Conservation (phyloP, 306 rosid genomes). For the Mimosa pudica region DNA sequence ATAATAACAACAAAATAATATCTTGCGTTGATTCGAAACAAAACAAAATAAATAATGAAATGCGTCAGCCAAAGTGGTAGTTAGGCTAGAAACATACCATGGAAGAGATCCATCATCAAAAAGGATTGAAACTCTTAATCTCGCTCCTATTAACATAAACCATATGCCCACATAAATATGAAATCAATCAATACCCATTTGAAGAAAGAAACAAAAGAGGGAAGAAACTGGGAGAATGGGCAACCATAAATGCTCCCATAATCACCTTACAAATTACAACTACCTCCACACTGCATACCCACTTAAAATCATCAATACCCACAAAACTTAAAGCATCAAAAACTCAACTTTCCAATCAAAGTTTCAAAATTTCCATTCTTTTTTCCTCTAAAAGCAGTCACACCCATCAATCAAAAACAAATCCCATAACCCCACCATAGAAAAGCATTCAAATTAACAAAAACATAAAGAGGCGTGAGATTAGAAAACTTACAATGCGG, state of each 20-base stretch:
- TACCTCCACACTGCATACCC: constrained; percentile 51
- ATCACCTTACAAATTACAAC: no score
- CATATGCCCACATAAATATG: neutral
- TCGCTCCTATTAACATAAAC: constrained; percentile 35
- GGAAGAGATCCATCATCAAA: constrained; percentile 49
- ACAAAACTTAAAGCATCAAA: neutral
- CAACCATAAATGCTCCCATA: neutral
- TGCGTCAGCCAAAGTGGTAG: neutral
- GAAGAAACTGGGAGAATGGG: neutral
- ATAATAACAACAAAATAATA: neutral
- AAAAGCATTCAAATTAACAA: no score
- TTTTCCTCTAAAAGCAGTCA: constrained; percentile 22
- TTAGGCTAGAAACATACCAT: constrained; percentile 36
- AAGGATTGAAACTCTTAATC: constrained; percentile 51
- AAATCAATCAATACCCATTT: constrained; percentile 26
- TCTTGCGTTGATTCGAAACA: neutral
- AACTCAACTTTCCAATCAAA: constrained; percentile 19
- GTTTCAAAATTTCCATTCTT: constrained; percentile 24
- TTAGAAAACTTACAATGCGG: constrained; percentile 52
- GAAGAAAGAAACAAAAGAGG: neutral
- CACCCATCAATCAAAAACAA: no score
- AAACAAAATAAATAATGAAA: neutral
- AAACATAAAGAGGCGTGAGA: no score
- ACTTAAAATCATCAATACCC: constrained; percentile 29
- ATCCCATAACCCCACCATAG: no score